A percentile compares a stretch with the other conserved stretches of the same genome.
Evolutionary conservation across 2,329 filamentous ascomycete species (phyloP).

Genomic region (Cordyceps fumosorosea): DNA sequence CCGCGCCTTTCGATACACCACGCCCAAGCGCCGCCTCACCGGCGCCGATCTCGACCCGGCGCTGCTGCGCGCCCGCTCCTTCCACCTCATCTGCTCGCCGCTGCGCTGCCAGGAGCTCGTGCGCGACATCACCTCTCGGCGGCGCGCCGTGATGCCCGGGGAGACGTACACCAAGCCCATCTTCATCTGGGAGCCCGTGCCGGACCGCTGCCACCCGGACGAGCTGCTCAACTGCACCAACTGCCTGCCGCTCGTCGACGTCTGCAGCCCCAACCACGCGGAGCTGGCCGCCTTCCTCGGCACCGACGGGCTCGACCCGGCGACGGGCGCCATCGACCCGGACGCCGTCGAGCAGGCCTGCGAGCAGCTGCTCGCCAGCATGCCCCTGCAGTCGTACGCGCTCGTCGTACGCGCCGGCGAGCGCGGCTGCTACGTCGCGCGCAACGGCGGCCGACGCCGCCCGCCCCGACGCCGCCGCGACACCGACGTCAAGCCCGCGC

Average conservation of each 20-base stretch:
- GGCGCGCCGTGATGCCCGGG: conserved; percentile 33
- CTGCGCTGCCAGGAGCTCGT: conserved; percentile 70
- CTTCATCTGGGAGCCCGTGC: conserved; percentile 94
- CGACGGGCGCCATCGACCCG: conserved; percentile 47
- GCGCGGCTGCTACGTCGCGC: conserved; percentile 61
- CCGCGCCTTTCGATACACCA: conserved; percentile 77
- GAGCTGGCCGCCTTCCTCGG: conserved; percentile 87
- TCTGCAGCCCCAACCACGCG: conserved; percentile 74
- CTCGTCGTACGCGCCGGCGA: conserved; percentile 67
- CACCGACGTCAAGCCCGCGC: conserved; percentile 22
- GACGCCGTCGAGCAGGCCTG: conserved; percentile 50
- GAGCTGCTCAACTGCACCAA: conserved; percentile 60
- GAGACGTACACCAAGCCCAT: conserved; percentile 50
- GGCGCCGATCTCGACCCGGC: conserved; percentile 60
- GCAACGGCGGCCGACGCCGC: conserved; percentile 48
- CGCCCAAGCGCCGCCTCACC: conserved; percentile 76
- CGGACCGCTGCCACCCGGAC: conserved; percentile 73
- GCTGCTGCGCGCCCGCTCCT: conserved; percentile 66
- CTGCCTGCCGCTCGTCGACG: conserved; percentile 52
- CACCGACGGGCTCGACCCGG: conserved; percentile 45
- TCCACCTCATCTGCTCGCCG: conserved; percentile 83
- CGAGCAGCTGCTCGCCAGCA: conserved; percentile 55
- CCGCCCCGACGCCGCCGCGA: conserved; percentile 19
- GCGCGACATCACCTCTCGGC: conserved; percentile 56
- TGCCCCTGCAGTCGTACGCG: conserved; percentile 58